Conservation (phyloP, 768 basidiomycete species). For the Gloeophyllum trabeum region DNA sequence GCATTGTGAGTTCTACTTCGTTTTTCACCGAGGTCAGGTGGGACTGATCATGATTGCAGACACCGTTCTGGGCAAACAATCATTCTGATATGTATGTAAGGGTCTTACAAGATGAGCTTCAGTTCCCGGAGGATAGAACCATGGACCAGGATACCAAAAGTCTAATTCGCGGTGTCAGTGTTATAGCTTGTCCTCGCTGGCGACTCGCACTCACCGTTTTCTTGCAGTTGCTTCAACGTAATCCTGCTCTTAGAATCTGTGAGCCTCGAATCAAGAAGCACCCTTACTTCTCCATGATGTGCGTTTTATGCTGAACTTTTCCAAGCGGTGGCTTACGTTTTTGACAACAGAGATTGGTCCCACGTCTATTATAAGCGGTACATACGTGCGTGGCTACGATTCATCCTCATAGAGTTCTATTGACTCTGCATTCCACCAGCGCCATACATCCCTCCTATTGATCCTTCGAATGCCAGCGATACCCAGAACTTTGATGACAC, state of each 20-base stretch:
- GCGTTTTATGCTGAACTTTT: slow-evolving; percentile 18
- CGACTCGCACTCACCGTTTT: neutral
- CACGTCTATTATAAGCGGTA: slow-evolving; percentile 92
- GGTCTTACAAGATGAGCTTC: slow-evolving; percentile 81
- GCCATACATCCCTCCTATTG: slow-evolving; percentile 88
- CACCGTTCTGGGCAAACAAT: slow-evolving; percentile 88
- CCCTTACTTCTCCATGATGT: slow-evolving; percentile 94
- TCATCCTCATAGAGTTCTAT: slow-evolving; percentile 3
- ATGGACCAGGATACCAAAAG: slow-evolving; percentile 94
- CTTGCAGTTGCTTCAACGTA: slow-evolving; percentile 77
- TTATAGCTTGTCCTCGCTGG: neutral
- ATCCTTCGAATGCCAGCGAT: slow-evolving; percentile 87
- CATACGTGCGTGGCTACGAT: slow-evolving; percentile 57
- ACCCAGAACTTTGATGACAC: slow-evolving; percentile 97
- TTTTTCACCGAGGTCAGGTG: slow-evolving; percentile 9
- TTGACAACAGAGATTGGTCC: slow-evolving; percentile 72
- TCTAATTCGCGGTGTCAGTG: slow-evolving; percentile 83
- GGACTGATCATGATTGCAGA: slow-evolving; percentile 34
- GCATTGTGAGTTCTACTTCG: slow-evolving; percentile 57
- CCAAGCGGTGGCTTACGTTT: slow-evolving; percentile 4
- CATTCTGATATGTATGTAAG: slow-evolving; percentile 93
- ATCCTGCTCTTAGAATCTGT: slow-evolving; percentile 82
- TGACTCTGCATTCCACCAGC: slow-evolving; percentile 31
- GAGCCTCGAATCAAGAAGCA: slow-evolving; percentile 92
- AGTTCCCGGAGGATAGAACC: slow-evolving; percentile 84